phyloP scores from a whole-genome alignment of 352 stramenopile genomes.

The Globisporangium rhizosaccharum region DNA sequence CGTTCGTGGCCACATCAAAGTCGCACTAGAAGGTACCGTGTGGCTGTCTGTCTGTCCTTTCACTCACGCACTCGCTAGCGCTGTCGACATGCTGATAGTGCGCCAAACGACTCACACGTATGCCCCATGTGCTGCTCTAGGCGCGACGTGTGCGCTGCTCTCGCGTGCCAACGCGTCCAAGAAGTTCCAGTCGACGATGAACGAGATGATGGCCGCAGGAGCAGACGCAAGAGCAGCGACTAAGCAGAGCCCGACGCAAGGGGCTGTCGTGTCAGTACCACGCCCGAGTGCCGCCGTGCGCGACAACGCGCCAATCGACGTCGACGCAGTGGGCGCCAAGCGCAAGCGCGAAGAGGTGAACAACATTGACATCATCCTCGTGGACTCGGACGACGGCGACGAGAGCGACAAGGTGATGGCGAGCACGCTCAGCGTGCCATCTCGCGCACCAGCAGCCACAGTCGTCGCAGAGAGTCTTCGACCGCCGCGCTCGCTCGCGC shows the following conservation, averaged over 20 bases:
- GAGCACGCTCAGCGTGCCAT: neutral
- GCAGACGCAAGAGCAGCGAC: neutral
- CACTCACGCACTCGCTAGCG: neutral
- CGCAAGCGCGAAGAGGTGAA: conserved; percentile 29
- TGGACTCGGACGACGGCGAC: conserved; percentile 47
- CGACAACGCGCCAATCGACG: neutral
- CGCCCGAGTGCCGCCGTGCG: no score
- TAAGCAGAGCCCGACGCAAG: neutral
- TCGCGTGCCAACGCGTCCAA: conserved; percentile 35
- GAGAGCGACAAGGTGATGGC: neutral
- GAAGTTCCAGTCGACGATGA: conserved; percentile 35
- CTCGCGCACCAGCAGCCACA: no score
- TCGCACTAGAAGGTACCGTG: conserved; percentile 36
- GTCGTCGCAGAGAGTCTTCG: no score
- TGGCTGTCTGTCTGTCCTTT: neutral
- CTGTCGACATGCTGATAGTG: no score
- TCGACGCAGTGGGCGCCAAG: conserved; percentile 20
- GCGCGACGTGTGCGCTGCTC: conserved; percentile 33
- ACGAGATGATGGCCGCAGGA: conserved; percentile 22
- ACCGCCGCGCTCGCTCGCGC: no score
- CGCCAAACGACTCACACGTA: no score
- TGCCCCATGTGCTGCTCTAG: conserved; percentile 12
- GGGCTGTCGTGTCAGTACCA: no score
- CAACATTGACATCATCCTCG: conserved; percentile 52
- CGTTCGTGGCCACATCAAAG: conserved; percentile 26